Percentiles rank a stretch among this genome's conserved stretches.
Evolutionary conservation across 164 flowering plant genomes (phyloP).

Genomic region (Magnolia officinalis): DNA sequence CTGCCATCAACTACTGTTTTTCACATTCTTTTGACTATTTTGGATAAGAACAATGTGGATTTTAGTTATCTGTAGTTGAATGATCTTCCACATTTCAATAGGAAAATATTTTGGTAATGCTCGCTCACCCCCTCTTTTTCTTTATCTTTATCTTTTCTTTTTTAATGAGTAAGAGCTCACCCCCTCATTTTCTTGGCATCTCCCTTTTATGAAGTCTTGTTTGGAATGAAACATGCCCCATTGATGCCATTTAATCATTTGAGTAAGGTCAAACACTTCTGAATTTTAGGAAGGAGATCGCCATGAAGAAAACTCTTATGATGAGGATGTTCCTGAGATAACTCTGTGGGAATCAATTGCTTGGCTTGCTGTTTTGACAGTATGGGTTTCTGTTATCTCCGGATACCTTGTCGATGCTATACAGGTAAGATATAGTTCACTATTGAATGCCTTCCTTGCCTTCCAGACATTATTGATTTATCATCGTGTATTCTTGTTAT

Average conservation of each 20-base stretch:
- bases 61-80: too few relatives aligned
- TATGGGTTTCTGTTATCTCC: conserved; percentile 57
- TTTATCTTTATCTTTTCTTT: too few relatives aligned
- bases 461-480: too few relatives aligned
- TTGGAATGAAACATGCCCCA: not conserved
- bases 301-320: conserved; percentile 32
- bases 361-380: conserved; percentile 57
- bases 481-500: not conserved
- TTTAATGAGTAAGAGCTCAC: too few relatives aligned
- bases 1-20: too few relatives aligned
- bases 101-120: not conserved
- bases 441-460: not conserved
- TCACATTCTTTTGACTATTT: too few relatives aligned
- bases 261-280: not conserved
- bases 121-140: not conserved
- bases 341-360: conserved; percentile 54
- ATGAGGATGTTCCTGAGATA: conserved; percentile 59
- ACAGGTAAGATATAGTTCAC: conserved; percentile 33
- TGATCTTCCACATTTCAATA: not conserved
- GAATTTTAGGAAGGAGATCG: conserved; percentile 31
- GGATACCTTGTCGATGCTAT: conserved; percentile 74
- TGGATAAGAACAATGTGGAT: too few relatives aligned
- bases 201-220: not conserved
- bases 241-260: not conserved
- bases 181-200: not conserved